Percentiles rank a stretch among this genome's conserved stretches.
Evolutionary conservation across 2,329 filamentous ascomycete species (phyloP).

Genomic region (Aspergillus aculeatus): DNA sequence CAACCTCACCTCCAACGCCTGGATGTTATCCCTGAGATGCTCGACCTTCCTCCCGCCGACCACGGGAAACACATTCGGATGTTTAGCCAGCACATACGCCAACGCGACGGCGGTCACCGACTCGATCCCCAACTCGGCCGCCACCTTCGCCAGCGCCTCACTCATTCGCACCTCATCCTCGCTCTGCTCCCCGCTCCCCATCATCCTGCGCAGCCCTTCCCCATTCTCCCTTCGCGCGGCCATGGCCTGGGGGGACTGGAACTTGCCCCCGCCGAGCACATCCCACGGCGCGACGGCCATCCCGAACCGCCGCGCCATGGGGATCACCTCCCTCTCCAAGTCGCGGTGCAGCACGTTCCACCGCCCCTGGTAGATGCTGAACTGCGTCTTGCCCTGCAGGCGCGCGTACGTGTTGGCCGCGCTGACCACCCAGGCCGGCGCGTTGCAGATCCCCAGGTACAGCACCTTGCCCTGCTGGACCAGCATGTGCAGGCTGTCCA

Average conservation of each 20-base stretch:
- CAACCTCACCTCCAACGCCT: constrained; percentile 62
- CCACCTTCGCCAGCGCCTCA: constrained; percentile 60
- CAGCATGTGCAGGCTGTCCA: constrained; percentile 40
- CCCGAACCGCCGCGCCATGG: constrained; percentile 42
- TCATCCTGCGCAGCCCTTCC: constrained; percentile 40
- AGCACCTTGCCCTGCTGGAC: constrained; percentile 43
- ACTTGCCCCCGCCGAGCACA: constrained; percentile 54
- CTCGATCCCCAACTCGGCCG: constrained; percentile 54
- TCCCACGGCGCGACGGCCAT: constrained; percentile 60
- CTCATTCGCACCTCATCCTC: constrained; percentile 54
- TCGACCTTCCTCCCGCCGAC: constrained; percentile 68
- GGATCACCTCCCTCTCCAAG: constrained; percentile 45
- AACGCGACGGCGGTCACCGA: constrained; percentile 64
- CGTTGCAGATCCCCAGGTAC: constrained; percentile 43
- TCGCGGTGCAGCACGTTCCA: constrained; percentile 42
- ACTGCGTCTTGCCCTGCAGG: constrained; percentile 40
- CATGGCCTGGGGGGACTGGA: constrained; percentile 50
- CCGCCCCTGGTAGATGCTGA: constrained; percentile 41
- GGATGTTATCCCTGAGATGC: constrained; percentile 69
- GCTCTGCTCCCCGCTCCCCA: constrained; percentile 35
- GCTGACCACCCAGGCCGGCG: constrained; percentile 42
- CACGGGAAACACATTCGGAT: constrained; percentile 71
- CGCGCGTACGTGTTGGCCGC: constrained; percentile 43
- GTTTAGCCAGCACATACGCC: constrained; percentile 72
- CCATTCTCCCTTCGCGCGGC: constrained; percentile 45